These are phyloP conservation scores for Didymella sp. DNA, from an alignment of 2,329 filamentous ascomycete species.

Conservation along the genomic window DNA sequence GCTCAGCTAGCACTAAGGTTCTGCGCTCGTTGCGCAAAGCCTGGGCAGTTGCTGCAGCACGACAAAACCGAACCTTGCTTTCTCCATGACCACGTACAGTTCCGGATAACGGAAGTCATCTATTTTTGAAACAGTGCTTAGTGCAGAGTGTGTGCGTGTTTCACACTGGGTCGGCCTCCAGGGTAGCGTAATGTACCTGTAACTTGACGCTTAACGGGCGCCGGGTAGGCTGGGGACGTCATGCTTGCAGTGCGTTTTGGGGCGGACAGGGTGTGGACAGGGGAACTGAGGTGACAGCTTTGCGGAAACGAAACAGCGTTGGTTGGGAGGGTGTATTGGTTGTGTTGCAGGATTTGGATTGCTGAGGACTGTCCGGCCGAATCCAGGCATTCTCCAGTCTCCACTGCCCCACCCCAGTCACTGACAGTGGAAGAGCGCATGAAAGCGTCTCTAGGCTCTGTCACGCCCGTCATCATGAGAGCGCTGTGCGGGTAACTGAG, in stretches of 20 bases:
- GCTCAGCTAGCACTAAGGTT: not conserved
- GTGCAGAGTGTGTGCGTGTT: not conserved
- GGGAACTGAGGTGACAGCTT: not conserved
- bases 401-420: too few relatives aligned
- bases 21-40: not conserved
- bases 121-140: conserved; percentile 7
- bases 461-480: conserved; percentile 13
- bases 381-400: not conserved
- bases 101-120: not conserved
- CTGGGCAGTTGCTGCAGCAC: too few relatives aligned
- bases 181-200: conserved; percentile 1
- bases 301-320: conserved; percentile 13
- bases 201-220: conserved; percentile 14
- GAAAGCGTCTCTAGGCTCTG: not conserved
- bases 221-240: not conserved
- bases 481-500: not conserved
- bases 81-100: not conserved
- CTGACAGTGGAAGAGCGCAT: not conserved
- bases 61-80: conserved; percentile 7
- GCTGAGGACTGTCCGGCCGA: not conserved
- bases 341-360: conserved; percentile 19
- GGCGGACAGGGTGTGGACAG: not conserved
- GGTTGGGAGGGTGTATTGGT: conserved; percentile 9
- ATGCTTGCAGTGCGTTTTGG: not conserved
- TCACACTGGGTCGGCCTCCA: conserved; percentile 9